A percentile compares a stretch with the other conserved stretches of the same genome.
Conservation (phyloP, 164 flowering plant genomes). For the Sextonia rubra region DNA sequence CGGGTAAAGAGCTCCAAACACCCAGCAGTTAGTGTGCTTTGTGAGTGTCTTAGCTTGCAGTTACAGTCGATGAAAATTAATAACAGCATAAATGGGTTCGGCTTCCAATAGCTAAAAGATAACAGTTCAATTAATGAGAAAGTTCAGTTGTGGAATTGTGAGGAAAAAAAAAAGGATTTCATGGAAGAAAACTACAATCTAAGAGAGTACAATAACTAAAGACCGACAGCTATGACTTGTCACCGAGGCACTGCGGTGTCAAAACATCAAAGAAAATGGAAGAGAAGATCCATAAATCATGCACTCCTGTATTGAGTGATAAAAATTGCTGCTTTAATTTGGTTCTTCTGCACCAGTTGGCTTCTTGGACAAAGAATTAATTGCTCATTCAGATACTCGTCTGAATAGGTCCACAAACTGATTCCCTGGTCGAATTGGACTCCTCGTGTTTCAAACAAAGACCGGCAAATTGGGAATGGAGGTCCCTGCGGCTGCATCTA, state of each 20-base stretch:
- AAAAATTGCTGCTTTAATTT: not conserved
- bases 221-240: too few species aligned
- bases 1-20: too few species aligned
- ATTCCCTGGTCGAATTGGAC: constrained; percentile 41
- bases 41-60: too few species aligned
- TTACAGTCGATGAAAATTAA: too few species aligned
- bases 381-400: constrained; percentile 21
- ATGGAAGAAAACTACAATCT: not conserved
- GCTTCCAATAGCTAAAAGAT: not conserved
- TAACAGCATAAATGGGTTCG: not conserved
- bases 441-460: constrained; percentile 67
- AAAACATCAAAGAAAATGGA: constrained; percentile 7
- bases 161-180: not conserved
- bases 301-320: not conserved
- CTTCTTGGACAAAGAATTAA: not conserved
- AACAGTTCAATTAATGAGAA: not conserved
- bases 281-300: not conserved
- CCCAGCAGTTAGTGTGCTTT: too few species aligned
- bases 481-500: constrained; percentile 65
- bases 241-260: too few species aligned
- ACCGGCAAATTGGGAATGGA: constrained; percentile 71
- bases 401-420: constrained; percentile 46
- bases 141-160: not conserved
- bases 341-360: not conserved
- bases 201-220: not conserved